Evolutionary conservation across 768 basidiomycete genomes (phyloP).

Genomic region (Bullera alba): DNA sequence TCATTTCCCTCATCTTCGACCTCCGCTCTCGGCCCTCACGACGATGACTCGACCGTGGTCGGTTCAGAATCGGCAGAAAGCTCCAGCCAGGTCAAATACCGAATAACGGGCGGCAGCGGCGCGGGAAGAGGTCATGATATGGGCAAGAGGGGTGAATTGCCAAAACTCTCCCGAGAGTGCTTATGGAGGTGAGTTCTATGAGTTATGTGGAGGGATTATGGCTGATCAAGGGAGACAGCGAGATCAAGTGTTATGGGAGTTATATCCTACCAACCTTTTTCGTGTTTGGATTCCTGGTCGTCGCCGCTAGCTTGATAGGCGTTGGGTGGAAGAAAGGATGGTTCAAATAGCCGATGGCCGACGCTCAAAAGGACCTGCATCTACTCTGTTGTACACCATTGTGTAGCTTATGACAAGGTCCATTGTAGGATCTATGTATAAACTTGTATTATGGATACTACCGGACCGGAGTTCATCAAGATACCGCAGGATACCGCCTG

Average conservation of each 20-base stretch:
- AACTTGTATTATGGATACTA: no score
- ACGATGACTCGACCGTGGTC: constrained; percentile 3
- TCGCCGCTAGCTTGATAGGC: constrained; percentile 18
- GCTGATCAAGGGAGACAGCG: constrained; percentile 12
- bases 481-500: no score
- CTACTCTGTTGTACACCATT: no score
- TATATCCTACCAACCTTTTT: constrained; percentile 34
- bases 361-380: no score
- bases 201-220: neutral
- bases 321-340: constrained; percentile 32
- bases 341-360: no score
- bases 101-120: neutral
- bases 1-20: constrained; percentile 32
- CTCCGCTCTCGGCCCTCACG: constrained; percentile 9
- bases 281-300: constrained; percentile 36
- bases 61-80: neutral
- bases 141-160: constrained; percentile 17
- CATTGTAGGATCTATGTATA: no score
- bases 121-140: neutral
- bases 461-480: no score
- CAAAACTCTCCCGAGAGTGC: constrained; percentile 33
- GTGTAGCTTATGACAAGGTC: no score
- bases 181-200: constrained; percentile 29
- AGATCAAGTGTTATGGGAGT: constrained; percentile 40
- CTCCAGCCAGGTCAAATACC: neutral